These are phyloP conservation scores for Brachypodium distachyon DNA, from an alignment of 202 grass and related monocot genomes.

Conservation along the genomic window DNA sequence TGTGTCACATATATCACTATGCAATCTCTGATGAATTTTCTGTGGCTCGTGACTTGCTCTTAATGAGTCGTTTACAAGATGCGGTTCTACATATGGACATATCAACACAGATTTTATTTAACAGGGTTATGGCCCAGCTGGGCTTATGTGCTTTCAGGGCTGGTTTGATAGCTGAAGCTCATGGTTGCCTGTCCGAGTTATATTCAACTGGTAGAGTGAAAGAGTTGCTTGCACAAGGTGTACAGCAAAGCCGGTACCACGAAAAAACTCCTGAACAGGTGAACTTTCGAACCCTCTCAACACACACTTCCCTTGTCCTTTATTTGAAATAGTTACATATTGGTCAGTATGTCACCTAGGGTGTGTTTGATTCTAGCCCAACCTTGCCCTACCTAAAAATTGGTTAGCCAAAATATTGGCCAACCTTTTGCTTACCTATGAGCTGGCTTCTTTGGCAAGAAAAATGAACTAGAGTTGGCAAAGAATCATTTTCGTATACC, in stretches of 20 bases:
- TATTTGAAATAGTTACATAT: background rate
- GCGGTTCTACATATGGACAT: constrained; percentile 74
- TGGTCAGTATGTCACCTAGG: background rate
- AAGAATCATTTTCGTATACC: no score
- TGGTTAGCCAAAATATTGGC: no score
- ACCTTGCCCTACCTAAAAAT: no score
- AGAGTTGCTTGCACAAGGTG: constrained; percentile 88
- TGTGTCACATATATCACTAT: constrained; percentile 90
- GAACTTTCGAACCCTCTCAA: background rate
- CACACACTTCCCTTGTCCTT: background rate
- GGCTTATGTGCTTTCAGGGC: constrained; percentile 68
- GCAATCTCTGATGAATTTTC: constrained; percentile 66
- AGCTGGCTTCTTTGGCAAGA: no score
- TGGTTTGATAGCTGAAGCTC: constrained; percentile 76
- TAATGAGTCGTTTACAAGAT: constrained; percentile 84
- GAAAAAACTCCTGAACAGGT: constrained; percentile 97
- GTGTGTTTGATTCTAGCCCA: no score
- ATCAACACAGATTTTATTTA: constrained; percentile 73
- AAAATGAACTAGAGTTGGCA: no score
- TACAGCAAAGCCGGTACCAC: constrained; percentile 69
- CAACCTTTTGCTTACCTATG: no score
- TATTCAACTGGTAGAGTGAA: constrained; percentile 74
- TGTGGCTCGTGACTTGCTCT: constrained; percentile 56
- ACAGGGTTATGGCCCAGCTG: constrained; percentile 64
- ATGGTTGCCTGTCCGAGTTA: constrained; percentile 71